Evolutionary conservation across 1,139 yeast genomes (phyloP).

Genomic region (Meyerozyma sp.): DNA sequence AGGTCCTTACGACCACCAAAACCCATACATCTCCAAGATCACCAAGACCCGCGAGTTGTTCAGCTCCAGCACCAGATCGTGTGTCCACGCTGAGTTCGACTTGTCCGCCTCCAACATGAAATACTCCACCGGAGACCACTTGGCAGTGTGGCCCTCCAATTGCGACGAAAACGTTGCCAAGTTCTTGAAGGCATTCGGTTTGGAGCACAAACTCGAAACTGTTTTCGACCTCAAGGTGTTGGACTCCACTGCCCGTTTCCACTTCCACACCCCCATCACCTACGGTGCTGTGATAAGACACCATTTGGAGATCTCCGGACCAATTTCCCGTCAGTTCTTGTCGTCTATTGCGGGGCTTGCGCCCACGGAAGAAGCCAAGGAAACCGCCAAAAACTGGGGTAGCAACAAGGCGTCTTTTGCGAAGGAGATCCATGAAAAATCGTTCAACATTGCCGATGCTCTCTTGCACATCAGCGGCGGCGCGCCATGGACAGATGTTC

Average conservation of each 20-base stretch:
- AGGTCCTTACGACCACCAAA: constrained; percentile 81
- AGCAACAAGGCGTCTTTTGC: constrained; percentile 68
- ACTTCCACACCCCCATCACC: constrained; percentile 90
- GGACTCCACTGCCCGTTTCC: constrained; percentile 67
- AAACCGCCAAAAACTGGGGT: constrained; percentile 49
- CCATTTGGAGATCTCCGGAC: constrained; percentile 87
- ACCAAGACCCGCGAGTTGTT: constrained; percentile 63
- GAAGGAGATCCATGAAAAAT: constrained; percentile 51
- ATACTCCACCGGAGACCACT: constrained; percentile 93
- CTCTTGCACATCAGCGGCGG: constrained; percentile 59
- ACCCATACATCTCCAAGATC: constrained; percentile 80
- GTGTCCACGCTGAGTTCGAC: constrained; percentile 90
- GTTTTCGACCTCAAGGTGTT: constrained; percentile 65
- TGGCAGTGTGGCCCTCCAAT: constrained; percentile 93
- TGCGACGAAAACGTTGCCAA: constrained; percentile 65
- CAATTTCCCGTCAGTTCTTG: constrained; percentile 85
- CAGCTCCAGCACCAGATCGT: constrained; percentile 58
- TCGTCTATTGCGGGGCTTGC: constrained; percentile 79
- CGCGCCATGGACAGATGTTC: constrained; percentile 64
- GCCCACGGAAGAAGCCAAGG: constrained; percentile 59
- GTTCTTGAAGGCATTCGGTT: constrained; percentile 60
- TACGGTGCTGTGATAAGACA: constrained; percentile 82
- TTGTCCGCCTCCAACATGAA: constrained; percentile 67
- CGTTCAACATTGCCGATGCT: constrained; percentile 74
- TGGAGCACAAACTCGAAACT: constrained; percentile 45